Base-by-base conservation (phyloP, 2,329 filamentous ascomycete genomes). In the Xylaria multiplex region DNA sequence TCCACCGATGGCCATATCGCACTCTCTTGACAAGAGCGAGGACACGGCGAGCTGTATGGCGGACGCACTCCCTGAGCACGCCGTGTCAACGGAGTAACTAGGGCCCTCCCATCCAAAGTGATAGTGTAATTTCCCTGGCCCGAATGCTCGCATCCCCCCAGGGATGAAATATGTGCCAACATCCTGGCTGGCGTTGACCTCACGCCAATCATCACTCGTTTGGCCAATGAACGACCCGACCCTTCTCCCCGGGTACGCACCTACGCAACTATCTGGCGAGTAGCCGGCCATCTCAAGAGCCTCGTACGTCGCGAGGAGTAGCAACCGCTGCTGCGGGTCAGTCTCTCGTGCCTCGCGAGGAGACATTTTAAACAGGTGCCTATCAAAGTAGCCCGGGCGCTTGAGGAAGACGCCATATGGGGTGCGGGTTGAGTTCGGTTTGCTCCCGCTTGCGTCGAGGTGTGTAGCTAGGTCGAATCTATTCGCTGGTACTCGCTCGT, bases 291-390 rank as follows among this genome's bases (percentile, higher is more conserved):
- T 87, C 73, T 91, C 89, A 40, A 91, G 80, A 1, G 89, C 88
- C 71, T 91, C 89, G 69, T 91, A 91, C 0, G 87, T 87, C 7
- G 88, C 89, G 32, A 87, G 83, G 2, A 91, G 78, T 2, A 86
- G 85, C n/a, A 90, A 77, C 69, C 89, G 83, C 72, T 90, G 88
- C 79, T 88, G 87, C 1, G 89, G 89, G 73, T 91, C 89, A 2
- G 86, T 89, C 70, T 71, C 48, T 5, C 45, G 37, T 19, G 70
- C 71, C 54, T 74, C 72, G 14, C 70, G 63, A 0, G 71, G 70
- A 1, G 70, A 71, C 27, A 73, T 72, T 19, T 69, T 69, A 55
- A 74, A 74, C 22, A 73, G 66, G 3, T 59, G 56, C 0, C 64
- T 64, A 45, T 72, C 72, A 50, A 74, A 74, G 2, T 37, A 30